Conservation (phyloP, 345 rosid genomes). For the Corchorus capsularis region DNA sequence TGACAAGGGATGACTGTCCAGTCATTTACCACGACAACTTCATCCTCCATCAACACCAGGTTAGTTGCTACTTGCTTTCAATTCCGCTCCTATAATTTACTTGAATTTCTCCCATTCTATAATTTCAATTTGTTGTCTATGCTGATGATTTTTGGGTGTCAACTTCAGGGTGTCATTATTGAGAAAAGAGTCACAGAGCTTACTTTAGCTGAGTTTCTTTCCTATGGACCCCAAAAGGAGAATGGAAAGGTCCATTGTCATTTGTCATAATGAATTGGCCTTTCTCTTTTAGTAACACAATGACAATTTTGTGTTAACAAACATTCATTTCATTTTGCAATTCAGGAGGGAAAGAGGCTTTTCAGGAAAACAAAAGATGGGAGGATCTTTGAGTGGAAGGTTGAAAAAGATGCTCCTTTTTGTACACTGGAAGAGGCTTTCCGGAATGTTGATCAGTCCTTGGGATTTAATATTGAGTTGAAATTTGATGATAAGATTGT, state of each 20-base stretch:
- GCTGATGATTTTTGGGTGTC: not conserved
- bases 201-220: constrained; percentile 60
- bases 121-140: not conserved
- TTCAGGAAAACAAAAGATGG: constrained; percentile 81
- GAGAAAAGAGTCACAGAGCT: constrained; percentile 86
- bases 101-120: not conserved
- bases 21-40: constrained; percentile 91
- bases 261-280: no score
- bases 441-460: constrained; percentile 58
- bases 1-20: constrained; percentile 89
- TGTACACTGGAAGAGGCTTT: constrained; percentile 87
- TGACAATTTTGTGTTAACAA: no score
- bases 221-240: constrained; percentile 75
- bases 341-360: constrained; percentile 36
- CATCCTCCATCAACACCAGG: constrained; percentile 74
- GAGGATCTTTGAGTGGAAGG: constrained; percentile 62
- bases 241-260: constrained; percentile 21
- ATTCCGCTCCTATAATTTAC: not conserved
- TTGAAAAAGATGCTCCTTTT: constrained; percentile 64
- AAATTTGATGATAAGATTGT: constrained; percentile 84
- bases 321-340: no score
- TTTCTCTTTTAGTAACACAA: no score
- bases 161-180: constrained; percentile 61
- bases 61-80: constrained; percentile 35
- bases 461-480: constrained; percentile 90